Percentiles rank a stretch among this genome's conserved stretches.
These are phyloP conservation scores for Vanilla planifolia DNA, from an alignment of 106 monocot genomes.

Conservation along the genomic window DNA sequence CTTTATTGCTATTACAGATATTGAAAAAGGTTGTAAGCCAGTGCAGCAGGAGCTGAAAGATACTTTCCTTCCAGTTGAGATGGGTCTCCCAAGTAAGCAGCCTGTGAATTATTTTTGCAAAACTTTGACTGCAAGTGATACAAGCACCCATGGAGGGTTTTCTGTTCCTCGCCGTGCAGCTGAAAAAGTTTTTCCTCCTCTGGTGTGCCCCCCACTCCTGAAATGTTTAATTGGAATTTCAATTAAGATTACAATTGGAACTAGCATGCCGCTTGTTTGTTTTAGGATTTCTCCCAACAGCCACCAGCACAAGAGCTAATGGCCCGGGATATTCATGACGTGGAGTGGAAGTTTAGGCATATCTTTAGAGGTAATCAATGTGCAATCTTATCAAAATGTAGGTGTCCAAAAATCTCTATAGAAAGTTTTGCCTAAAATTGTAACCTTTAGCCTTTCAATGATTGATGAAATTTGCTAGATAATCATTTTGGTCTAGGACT, in stretches of 20 bases:
- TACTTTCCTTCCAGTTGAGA: conserved; percentile 69
- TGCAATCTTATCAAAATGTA: background rate
- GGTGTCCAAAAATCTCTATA: background rate
- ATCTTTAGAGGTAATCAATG: conserved; percentile 24
- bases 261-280: conserved; percentile 2
- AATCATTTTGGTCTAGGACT: too few relatives aligned
- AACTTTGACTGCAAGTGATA: conserved; percentile 96
- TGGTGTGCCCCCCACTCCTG: conserved; percentile 38
- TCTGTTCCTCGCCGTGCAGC: conserved; percentile 97
- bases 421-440: background rate
- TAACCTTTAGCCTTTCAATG: background rate
- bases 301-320: conserved; percentile 30
- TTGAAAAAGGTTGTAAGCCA: background rate
- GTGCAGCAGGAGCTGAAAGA: conserved; percentile 92
- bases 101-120: conserved; percentile 98
- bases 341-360: conserved; percentile 29
- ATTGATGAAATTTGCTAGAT: too few relatives aligned
- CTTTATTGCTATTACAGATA: background rate
- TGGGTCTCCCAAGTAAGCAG: conserved; percentile 88
- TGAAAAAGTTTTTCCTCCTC: conserved; percentile 94
- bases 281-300: conserved; percentile 26
- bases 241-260: conserved; percentile 1
- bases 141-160: conserved; percentile 97
- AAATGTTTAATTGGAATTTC: background rate
- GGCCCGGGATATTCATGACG: conserved; percentile 26